Evolutionary conservation across 164 flowering plant genomes (phyloP), one percentile per base, ranked within the genome.

Genomic region (Vitis labrusca): DNA sequence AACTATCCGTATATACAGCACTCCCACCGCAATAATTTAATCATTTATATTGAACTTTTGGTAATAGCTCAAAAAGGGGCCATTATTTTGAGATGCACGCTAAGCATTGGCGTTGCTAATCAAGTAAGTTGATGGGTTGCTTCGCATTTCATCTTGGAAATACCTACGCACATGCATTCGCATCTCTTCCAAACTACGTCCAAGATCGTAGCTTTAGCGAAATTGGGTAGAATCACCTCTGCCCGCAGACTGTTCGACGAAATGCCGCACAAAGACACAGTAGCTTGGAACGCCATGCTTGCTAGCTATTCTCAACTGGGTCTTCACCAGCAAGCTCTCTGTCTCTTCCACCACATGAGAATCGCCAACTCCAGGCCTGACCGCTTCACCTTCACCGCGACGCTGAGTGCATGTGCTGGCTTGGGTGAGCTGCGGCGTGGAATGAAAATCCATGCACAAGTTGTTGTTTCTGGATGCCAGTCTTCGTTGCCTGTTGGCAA

Each of bases 181-280:
- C 44, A 69, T 66, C 66, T 85, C 79, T 54, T 78, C 30, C 75
- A 53, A 10, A 17, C 54, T 13, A 87, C 91, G 16, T 77, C 85
- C n/a, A 74, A 73, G 58, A 73, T 87, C 19, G 72, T 68, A 4
- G 55, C 72, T 23, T 71, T 82, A 1, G 77, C 83, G 3, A 78
- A 69, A 73, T 64, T 76, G 1, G 88, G 91, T 50, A 70, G 62
- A 51, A 67, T 84, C 1, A 59, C 50, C 8, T n/a, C 10, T 1
- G 92, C 92, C 14, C 79, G 89, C 53, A 76, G 80, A 44, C 61
- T 86, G 85, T 91, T 91, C 79, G 92, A 91, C 14, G 82, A 83
- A 85, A 79, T 88, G 88, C 82, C 85, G 19, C 74, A 80, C 44
- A 83, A 79, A 73, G 95, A 88, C 58, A 14, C 75, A 8, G 57